Base-by-base conservation (phyloP, 2,329 filamentous ascomycete species). In the Pyrenochaeta sp. region DNA sequence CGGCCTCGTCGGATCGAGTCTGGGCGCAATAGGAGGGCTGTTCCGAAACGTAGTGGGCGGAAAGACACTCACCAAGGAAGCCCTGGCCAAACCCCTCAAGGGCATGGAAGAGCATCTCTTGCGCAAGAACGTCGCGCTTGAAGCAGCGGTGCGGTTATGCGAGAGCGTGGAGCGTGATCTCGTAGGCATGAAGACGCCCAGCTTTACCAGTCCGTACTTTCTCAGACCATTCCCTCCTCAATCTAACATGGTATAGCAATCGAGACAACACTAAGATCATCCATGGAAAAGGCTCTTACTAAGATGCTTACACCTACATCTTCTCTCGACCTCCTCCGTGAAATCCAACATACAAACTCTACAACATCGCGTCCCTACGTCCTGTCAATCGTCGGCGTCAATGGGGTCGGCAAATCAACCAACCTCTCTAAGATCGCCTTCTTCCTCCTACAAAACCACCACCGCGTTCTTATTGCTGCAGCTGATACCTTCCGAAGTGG, bases 351-450 rank as follows among this genome's bases (percentile, higher is more conserved):
- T 39, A 86, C 89, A 44, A 87, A 96, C 61, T 90, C 88, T 6
- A 69, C 78, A 12, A 81, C 89, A 0, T 83, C 81, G 24, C 90
- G 95, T 3, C 95, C 95, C 43, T 99, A 98, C 75, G 94, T 98
- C 71, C 96, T 99, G 75, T 97, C 93, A 56, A 97, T 99, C 61
- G 95, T 99, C 43, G 95, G 95, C 61, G 95, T 99, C 75, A 99
- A 99, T 77, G 95, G 95, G 52, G 95, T 99, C 37, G 95, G 95
- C 73, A 99, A 99, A 81, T 97, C 93, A 15, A 99, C 95, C 51
- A 98, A 97, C 75, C 84, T 99, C 37, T 94, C 92, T 78, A 99
- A 99, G 79, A 97, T 99, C 66, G 96, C 93, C 78, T 99, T 95
- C 81, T 99, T 99, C 82, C 84, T 99, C 37, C 84, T 99, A 32